Conservation (phyloP, 345 rosid species). For the Limnanthes douglasii region DNA sequence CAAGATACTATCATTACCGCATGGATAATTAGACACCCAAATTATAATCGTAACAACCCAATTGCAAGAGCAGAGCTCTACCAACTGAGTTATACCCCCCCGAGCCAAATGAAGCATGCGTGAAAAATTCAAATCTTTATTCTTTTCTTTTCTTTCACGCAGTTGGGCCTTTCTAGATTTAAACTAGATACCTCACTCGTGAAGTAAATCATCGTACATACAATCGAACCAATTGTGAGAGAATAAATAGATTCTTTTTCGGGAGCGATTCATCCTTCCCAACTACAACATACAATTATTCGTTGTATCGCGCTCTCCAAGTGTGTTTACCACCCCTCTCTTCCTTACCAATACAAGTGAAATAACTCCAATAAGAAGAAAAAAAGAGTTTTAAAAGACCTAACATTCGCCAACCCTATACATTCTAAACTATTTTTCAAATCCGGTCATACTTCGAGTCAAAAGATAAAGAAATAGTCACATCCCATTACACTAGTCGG, state of each 20-base stretch:
- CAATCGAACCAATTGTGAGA: not conserved
- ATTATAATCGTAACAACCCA: not conserved
- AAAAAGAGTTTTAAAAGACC: not conserved
- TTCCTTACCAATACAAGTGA: not conserved
- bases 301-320: slow-evolving; percentile 1
- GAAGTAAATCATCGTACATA: slow-evolving; percentile 2
- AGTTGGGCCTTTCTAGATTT: not conserved
- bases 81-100: not conserved
- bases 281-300: not conserved
- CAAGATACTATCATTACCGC: not conserved
- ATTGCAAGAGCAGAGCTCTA: too few species aligned
- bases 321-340: not conserved
- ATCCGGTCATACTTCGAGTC: too few species aligned
- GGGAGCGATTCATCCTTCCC: slow-evolving; percentile 1
- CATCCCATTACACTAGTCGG: not conserved
- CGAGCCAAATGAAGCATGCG: not conserved
- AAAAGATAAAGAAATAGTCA: too few species aligned
- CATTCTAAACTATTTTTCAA: too few species aligned
- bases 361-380: not conserved
- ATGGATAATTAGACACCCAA: not conserved
- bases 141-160: not conserved
- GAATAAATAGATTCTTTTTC: not conserved
- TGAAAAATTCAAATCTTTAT: not conserved
- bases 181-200: not conserved
- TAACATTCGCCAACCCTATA: too few species aligned